Base-by-base conservation (phyloP, 1,139 yeast species). In the Keqinozyma sinolaborantium region DNA sequence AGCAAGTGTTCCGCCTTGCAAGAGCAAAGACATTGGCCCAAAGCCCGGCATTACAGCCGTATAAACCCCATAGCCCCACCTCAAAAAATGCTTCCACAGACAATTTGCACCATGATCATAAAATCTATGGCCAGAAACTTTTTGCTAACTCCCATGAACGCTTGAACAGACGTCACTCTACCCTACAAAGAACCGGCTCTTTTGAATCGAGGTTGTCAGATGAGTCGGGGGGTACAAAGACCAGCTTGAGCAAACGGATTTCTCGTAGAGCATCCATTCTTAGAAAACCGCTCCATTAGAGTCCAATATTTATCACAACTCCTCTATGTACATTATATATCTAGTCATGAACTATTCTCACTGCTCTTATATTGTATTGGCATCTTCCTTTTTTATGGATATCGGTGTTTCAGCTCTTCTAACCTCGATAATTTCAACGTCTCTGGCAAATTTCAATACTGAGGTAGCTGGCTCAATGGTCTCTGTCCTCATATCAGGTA, bases 1-100 rank as follows among this genome's bases (percentile, higher is more conserved):
- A 73, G 15, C 85, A 77, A 42, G 88, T 90, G 2, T 88, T 90
- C 61, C 63, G 95, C 25, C 59, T 75, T 26, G 73, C 88, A 2
- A 80, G 74, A 42, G 60, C 71, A 4, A 79, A 72, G 36, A 50
- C 54, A 14, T 57, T 90, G 19, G 68, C 77, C 0, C 52, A 56
- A 7, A 79, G 88, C 26, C 86, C 92, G 0, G 92, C 90, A 0
- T 58, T 85, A 30, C 72, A 67, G 42, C 47, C 45, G 15, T 42
- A 60, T 32, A 29, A 33, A 8, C 19, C 32, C 10, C 35, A 35
- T 3, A 33, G 24, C 11, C 29, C 32, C 2, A 13, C 19, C 2
- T 27, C 34, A 7, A 14, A 41, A 7, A 32, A 42, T 12, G 30
- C 31, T 10, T 35, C 40, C n/a, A 30, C 29, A 3, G 36, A 25